phyloP scores from a whole-genome alignment of 495 filamentous ascomycete genomes.

The Podospora didyma region DNA sequence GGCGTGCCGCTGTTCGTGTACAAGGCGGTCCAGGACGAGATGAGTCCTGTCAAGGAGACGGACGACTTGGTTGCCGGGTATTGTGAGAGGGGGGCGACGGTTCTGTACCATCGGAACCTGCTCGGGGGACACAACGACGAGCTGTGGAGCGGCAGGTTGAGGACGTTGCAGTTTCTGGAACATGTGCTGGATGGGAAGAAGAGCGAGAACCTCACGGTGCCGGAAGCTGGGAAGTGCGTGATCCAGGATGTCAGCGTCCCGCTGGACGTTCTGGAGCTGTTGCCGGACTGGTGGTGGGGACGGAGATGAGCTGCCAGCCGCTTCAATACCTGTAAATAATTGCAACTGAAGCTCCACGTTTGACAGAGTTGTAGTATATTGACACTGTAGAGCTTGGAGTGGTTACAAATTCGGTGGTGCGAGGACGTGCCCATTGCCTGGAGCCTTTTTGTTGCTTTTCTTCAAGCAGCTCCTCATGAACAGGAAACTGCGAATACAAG shows the following conservation, averaged over 20 bases:
- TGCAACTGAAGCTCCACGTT: no score
- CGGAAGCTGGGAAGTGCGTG: constrained; percentile 1
- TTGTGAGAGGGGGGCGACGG: constrained; percentile 31
- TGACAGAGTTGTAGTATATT: no score
- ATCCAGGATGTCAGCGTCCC: constrained; percentile 16
- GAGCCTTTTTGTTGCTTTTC: no score
- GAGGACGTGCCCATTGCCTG: no score
- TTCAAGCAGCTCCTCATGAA: no score
- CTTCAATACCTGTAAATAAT: no score
- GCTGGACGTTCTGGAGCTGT: constrained; percentile 11
- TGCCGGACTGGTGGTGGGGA: constrained; percentile 20
- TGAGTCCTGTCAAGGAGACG: constrained; percentile 39
- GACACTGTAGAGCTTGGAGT: no score
- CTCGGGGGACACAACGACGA: constrained; percentile 33
- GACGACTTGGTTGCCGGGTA: constrained; percentile 41
- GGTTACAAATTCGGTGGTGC: no score
- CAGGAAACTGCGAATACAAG: no score
- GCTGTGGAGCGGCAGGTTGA: constrained; percentile 19
- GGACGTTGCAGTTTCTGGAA: constrained; percentile 19
- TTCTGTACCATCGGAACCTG: constrained; percentile 39
- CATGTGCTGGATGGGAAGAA: constrained; percentile 17
- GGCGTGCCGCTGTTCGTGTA: constrained; percentile 41
- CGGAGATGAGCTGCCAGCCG: no score
- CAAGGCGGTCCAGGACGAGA: constrained; percentile 48
- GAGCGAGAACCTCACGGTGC: constrained; percentile 5